Evolutionary conservation across 2,329 filamentous ascomycete species (phyloP), one percentile per base, ranked within the genome.

Genomic region (Monosporascus sp.): DNA sequence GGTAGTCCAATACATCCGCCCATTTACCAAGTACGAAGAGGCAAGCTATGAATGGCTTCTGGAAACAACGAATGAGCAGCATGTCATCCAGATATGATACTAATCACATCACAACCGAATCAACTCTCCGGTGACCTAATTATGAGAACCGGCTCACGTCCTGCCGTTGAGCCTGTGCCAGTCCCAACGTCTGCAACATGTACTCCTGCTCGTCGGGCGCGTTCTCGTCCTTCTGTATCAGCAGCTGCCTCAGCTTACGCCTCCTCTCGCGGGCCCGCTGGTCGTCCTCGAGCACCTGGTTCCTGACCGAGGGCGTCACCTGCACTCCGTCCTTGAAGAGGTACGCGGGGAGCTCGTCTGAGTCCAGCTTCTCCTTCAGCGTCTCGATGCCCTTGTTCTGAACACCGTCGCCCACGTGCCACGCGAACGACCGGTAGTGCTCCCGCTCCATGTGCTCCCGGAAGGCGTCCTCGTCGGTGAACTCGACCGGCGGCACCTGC

Each of bases 401-500:
- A 8, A 77, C 77, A 0, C 83, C 83, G 50, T 86, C 83, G 17
- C 83, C 83, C 43, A 79, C 70, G 56, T 84, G 75, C 83, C 82
- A 86, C 38, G 72, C 70, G 52, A 81, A 70, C 2, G 77, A 75
- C 14, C 72, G 62, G 45, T 86, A 66, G 61, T 87, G 83, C n/a
- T 59, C 62, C 55, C 74, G 64, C 50, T 85, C 76, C 37, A 85
- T 61, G 57, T 87, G 83, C 2, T 66, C 58, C n/a, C 67, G 58
- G 60, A 83, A 77, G 22, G 70, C 67, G 0, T 62, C 53, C 24
- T 60, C 54, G 54, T 60, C 25, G 53, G 43, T 55, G 49, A 65
- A 64, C 47, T 48, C 44, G 31, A 59, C 54, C n/a, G 61, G 59
- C 27, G 52, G 57, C 27, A 52, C 24, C 41, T 43, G 55, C 43